These are phyloP conservation scores for Penicillium sp. DNA, from an alignment of 2,329 filamentous ascomycete species.

Conservation along the genomic window DNA sequence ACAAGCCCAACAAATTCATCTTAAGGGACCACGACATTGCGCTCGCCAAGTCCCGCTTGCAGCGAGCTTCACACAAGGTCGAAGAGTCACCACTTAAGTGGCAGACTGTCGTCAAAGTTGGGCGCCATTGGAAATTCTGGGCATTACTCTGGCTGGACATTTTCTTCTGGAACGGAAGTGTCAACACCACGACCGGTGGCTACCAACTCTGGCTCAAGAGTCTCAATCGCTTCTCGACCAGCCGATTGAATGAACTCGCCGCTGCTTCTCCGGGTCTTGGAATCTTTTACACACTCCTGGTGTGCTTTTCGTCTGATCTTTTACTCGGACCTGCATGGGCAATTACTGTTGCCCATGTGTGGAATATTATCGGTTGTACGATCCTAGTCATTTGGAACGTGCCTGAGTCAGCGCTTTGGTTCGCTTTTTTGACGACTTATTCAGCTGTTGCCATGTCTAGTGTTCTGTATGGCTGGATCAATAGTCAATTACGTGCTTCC, in stretches of 20 bases:
- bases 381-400: conserved; percentile 58
- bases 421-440: conserved; percentile 53
- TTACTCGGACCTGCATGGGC: conserved; percentile 54
- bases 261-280: conserved; percentile 55
- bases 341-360: conserved; percentile 51
- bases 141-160: conserved; percentile 51
- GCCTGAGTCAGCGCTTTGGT: conserved; percentile 55
- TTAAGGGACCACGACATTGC: conserved; percentile 49
- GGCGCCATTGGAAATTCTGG: conserved; percentile 51
- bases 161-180: conserved; percentile 56
- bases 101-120: conserved; percentile 32
- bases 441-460: conserved; percentile 53
- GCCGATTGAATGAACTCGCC: conserved; percentile 52
- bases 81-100: conserved; percentile 28
- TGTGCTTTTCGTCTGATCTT: conserved; percentile 57
- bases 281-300: conserved; percentile 55
- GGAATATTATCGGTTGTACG: conserved; percentile 55
- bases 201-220: conserved; percentile 61
- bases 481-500: conserved; percentile 45
- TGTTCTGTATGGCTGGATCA: conserved; percentile 58
- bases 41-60: conserved; percentile 47
- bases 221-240: conserved; percentile 47
- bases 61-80: conserved; percentile 44
- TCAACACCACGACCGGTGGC: conserved; percentile 49
- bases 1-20: conserved; percentile 50